Base-by-base conservation (phyloP, 495 filamentous ascomycete genomes). In the Sphaerosporella brunnea region DNA sequence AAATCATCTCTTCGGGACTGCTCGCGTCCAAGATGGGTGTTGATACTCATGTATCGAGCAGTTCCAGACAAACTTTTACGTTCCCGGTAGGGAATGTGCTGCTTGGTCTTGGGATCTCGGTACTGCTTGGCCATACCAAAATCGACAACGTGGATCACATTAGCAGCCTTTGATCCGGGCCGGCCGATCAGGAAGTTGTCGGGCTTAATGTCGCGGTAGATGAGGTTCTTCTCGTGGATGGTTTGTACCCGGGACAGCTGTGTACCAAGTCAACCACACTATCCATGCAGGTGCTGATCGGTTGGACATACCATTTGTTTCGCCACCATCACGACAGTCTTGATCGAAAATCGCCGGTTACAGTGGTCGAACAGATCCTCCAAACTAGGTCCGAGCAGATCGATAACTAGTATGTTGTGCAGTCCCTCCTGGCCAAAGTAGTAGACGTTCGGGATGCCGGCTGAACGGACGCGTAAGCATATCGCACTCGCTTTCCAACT, bases 101-200 rank as follows among this genome's bases (percentile, higher is more conserved):
- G 90, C 67, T 96, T 96, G 37, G 90, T 94, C 71, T 96, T 96
- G 47, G 92, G 92, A 53, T 99, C 90, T 42, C 90, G 78, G 62
- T 99, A 99, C 64, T 96, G 90, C 68, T 99, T 99, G 36, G 92
- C 90, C 90, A 99, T 99, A 58, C 90, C 90, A 59, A 99, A 99
- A 66, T 99, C 90, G 49, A 99, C 88, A 19, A 96, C 92, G 56
- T 99, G 90, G 56, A 99, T 96, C 39, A 99, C 87, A 65, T 94
- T 96, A 60, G 87, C 82, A 5, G 84, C 71, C 68, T 99, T 99
- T 39, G 84, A 82, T 54, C 73, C 76, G 0, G 86, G 85, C n/a
- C 88, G 78, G 32, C 90, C 90, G 59, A 96, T 96, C 45, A 99
- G 77, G 69, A 99, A 99, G 68, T 99, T 99, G 67, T 99, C 90